Evolutionary conservation across 202 grass and related monocot species (phyloP).

Genomic region (Carex arenaria): DNA sequence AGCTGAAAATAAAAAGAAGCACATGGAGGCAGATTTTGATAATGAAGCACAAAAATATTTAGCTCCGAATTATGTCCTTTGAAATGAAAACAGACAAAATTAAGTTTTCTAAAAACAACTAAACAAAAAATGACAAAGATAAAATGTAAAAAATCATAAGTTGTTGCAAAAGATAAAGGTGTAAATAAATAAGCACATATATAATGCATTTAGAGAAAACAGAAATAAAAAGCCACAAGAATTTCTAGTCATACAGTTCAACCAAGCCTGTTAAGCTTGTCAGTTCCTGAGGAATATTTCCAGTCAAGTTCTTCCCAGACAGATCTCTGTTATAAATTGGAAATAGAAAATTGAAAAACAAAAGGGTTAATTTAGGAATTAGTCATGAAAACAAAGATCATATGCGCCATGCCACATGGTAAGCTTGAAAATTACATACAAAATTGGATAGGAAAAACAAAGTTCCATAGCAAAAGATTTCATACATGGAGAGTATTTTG

Average conservation of each 20-base stretch:
- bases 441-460: not conserved
- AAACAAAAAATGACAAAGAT: not conserved
- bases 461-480: conserved; percentile 5
- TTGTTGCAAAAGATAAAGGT: too few species aligned
- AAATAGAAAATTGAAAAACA: not conserved
- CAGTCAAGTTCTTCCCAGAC: conserved; percentile 65
- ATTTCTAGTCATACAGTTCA: conserved; percentile 57
- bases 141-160: not conserved
- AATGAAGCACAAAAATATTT: not conserved
- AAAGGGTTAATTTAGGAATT: not conserved
- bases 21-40: not conserved
- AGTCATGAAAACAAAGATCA: not conserved
- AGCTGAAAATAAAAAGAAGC: not conserved
- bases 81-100: not conserved
- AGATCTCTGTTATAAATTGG: conserved; percentile 34
- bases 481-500: conserved; percentile 59
- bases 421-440: not conserved
- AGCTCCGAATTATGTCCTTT: not conserved
- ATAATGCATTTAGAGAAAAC: too few species aligned
- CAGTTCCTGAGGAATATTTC: conserved; percentile 67
- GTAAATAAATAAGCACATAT: too few species aligned
- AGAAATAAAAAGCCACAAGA: not conserved
- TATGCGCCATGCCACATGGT: not conserved
- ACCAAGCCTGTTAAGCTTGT: conserved; percentile 56
- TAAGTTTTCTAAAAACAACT: not conserved